Conservation (phyloP, 768 basidiomycete genomes). For the Suillus hirtellus region DNA sequence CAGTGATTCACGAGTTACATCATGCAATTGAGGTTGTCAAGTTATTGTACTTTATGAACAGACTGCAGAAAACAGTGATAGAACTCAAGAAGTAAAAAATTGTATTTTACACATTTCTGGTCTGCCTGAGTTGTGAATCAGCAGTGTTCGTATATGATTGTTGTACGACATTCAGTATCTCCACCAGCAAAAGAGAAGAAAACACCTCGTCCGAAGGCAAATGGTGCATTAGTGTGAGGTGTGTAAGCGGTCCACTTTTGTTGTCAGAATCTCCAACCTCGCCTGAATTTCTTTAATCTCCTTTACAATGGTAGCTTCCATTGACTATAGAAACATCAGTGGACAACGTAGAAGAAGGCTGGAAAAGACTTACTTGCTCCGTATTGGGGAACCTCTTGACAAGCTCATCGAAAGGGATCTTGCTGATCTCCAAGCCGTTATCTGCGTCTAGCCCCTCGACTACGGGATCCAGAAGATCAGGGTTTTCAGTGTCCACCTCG, state of each 20-base stretch:
- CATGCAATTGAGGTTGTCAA: neutral
- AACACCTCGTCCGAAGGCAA: neutral
- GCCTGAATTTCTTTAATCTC: slow-evolving; percentile 61
- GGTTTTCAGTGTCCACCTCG: slow-evolving; percentile 57
- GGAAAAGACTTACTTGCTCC: slow-evolving; percentile 52
- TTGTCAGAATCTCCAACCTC: slow-evolving; percentile 38
- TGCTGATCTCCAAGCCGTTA: slow-evolving; percentile 64
- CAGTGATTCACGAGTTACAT: neutral
- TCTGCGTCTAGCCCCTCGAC: slow-evolving; percentile 56
- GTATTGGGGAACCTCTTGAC: slow-evolving; percentile 75
- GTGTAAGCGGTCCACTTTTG: slow-evolving; percentile 35
- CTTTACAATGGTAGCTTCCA: slow-evolving; percentile 62
- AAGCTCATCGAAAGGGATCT: slow-evolving; percentile 67
- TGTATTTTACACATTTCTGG: no score
- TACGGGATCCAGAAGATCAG: slow-evolving; percentile 57
- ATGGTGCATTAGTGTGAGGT: slow-evolving; percentile 5
- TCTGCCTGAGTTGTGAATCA: no score
- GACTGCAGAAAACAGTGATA: no score
- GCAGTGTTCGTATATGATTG: neutral
- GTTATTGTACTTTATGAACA: neutral
- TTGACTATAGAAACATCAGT: slow-evolving; percentile 49
- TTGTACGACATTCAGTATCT: neutral
- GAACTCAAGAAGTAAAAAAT: no score
- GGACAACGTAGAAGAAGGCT: slow-evolving; percentile 12
- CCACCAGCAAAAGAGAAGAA: neutral